phyloP scores from a whole-genome alignment of 352 stramenopile species.

The Phytopythium aichiense region DNA sequence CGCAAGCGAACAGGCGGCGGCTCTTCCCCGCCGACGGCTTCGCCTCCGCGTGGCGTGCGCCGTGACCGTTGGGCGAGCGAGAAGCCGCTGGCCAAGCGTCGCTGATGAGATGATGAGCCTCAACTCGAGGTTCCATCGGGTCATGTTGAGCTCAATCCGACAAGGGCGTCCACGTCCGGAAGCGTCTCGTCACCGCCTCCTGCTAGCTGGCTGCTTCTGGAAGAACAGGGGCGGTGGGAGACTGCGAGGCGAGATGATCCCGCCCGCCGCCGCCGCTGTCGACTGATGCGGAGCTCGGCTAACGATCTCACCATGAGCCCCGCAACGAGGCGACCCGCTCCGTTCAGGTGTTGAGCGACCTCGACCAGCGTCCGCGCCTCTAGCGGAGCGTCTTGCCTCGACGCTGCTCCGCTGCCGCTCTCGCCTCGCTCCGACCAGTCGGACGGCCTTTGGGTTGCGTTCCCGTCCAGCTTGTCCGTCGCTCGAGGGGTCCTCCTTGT shows the following conservation, averaged over 20 bases:
- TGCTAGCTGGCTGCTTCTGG: slow-evolving; percentile 19
- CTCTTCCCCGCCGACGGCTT: no score
- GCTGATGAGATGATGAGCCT: no score
- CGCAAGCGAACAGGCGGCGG: no score
- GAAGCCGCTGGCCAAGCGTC: neutral
- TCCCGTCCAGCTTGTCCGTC: neutral
- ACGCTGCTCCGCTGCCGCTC: neutral
- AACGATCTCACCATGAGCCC: neutral
- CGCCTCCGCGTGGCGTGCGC: neutral
- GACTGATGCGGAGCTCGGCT: neutral
- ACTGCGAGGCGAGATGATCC: slow-evolving; percentile 1
- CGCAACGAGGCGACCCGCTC: neutral
- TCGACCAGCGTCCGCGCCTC: neutral
- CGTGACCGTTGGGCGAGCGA: neutral
- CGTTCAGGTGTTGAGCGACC: neutral
- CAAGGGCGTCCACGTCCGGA: no score
- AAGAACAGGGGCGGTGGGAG: slow-evolving; percentile 47
- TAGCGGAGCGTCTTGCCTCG: neutral
- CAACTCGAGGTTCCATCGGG: no score
- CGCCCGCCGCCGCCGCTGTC: neutral
- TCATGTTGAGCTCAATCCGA: no score
- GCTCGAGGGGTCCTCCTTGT: slow-evolving; percentile 6
- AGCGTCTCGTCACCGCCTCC: slow-evolving; percentile 8
- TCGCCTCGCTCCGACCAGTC: neutral
- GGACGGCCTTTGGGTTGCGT: neutral